These are phyloP conservation scores for Straminergon stramineum DNA, from an alignment of 225 moss, liverwort and hornwort species.

Conservation along the genomic window DNA sequence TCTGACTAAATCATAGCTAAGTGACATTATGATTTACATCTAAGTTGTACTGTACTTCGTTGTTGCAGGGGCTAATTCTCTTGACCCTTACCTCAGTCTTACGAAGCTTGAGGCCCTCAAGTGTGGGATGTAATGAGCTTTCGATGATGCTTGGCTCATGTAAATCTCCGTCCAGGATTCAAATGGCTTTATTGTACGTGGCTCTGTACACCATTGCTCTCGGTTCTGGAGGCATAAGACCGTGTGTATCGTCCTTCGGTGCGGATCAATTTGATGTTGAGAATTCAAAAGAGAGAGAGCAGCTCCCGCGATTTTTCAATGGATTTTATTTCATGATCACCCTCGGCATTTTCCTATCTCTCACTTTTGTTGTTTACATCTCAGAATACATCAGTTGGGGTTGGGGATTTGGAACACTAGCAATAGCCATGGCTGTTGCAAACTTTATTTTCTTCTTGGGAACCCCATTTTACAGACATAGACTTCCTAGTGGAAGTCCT, in stretches of 20 bases:
- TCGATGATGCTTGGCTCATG: slow-evolving; percentile 22
- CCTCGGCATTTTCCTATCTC: slow-evolving; percentile 51
- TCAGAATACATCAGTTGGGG: slow-evolving; percentile 61
- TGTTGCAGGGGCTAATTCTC: slow-evolving; percentile 37
- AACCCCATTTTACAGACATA: slow-evolving; percentile 61
- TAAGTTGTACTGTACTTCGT: background rate
- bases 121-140: slow-evolving; percentile 17
- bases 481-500: slow-evolving; percentile 69
- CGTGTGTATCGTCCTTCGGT: slow-evolving; percentile 52
- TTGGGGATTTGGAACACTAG: slow-evolving; percentile 78
- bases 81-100: slow-evolving; percentile 21
- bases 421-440: slow-evolving; percentile 47
- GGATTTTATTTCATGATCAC: slow-evolving; percentile 77
- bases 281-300: slow-evolving; percentile 19
- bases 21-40: background rate
- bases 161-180: slow-evolving; percentile 12
- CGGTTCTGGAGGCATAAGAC: slow-evolving; percentile 50
- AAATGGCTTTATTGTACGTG: slow-evolving; percentile 32
- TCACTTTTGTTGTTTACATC: slow-evolving; percentile 66
- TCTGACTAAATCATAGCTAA: background rate
- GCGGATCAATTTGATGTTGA: slow-evolving; percentile 55
- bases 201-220: slow-evolving; percentile 43
- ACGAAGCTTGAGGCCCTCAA: slow-evolving; percentile 20
- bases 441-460: slow-evolving; percentile 44
- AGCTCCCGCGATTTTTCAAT: slow-evolving; percentile 43